Evolutionary conservation across 306 rosid species (phyloP), one percentile per base, ranked within the genome.

Genomic region (Sicyos edulis): DNA sequence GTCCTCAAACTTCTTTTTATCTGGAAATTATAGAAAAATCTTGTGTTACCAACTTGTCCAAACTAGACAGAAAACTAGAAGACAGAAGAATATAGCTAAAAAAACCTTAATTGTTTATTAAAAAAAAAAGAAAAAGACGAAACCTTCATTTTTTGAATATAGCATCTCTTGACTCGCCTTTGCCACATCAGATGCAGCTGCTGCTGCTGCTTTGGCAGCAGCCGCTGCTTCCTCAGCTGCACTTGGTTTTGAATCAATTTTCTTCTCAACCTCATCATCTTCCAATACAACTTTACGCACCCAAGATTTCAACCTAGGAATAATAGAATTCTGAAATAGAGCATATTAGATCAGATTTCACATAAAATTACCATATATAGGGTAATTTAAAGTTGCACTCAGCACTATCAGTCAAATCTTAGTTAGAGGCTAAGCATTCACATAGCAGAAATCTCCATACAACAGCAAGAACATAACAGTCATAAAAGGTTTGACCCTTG

Each of bases 131-230:
- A 1, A 32, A 32, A 32, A 3, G 32, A 26, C n/a, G n/a, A n/a
- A 75, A 91, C 99, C 99, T 85, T 87, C 96, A 32, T 71, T 85
- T 84, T 78, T 91, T 60, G 97, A 91, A 80, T 77, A 80, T 79
- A 89, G 71, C 83, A 95, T 82, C 74, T 86, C 92, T 75, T 85
- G 95, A 86, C 87, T 91, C 26, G 87, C 88, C 84, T 80, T 91
- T 56, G 96, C 97, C 81, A 91, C 92, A 85, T 87, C 99, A 47
- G 91, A 79, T 61, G 99, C 97, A 40, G 99, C 99, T 21, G 91
- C 97, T 58, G 97, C 96, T 37, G 97, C 97, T 55, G 96, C 88
- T 85, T 90, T 90, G 78, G 98, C 98, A 62, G 95, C 97, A 54
- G 83, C 92, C 0, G 89, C 86, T 67, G 91, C 82, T 80, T 93